These are phyloP conservation scores for Tothia fuscella DNA, from an alignment of 2,329 filamentous ascomycete genomes.

Conservation along the genomic window DNA sequence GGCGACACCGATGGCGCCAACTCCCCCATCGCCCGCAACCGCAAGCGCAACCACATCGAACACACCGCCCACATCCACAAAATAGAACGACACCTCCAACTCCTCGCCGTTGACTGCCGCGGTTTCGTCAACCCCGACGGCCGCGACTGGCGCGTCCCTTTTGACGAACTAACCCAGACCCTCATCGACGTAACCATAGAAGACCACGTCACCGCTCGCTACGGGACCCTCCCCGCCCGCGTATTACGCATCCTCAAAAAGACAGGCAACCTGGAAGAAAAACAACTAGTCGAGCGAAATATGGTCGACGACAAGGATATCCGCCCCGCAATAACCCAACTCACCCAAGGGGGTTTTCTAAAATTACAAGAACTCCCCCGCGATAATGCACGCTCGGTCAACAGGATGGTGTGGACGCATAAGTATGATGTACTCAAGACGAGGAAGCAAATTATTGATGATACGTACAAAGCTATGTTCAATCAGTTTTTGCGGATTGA, in stretches of 20 bases:
- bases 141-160: conserved; percentile 72
- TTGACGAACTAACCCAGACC: conserved; percentile 55
- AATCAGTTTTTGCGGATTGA: conserved; percentile 70
- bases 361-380: conserved; percentile 91
- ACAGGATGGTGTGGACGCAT: conserved; percentile 81
- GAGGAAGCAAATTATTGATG: conserved; percentile 58
- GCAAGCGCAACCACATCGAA: too few species aligned
- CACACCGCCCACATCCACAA: conserved; percentile 19
- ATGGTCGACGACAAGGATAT: conserved; percentile 79
- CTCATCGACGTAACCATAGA: conserved; percentile 72
- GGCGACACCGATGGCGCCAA: conserved; percentile 25
- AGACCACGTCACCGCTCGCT: conserved; percentile 64
- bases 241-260: conserved; percentile 75
- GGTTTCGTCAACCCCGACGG: conserved; percentile 58
- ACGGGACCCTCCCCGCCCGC: conserved; percentile 65
- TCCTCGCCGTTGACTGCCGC: conserved; percentile 58
- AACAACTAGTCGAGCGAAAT: conserved; percentile 66
- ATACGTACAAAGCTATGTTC: conserved; percentile 82
- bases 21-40: neutral
- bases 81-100: conserved; percentile 60
- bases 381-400: conserved; percentile 69
- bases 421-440: conserved; percentile 73
- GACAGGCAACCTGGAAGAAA: conserved; percentile 92
- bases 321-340: conserved; percentile 68
- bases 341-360: conserved; percentile 77